Conservation (phyloP, 1,284 basidiomycete species). For the Lentinula novae-zelandiae region DNA sequence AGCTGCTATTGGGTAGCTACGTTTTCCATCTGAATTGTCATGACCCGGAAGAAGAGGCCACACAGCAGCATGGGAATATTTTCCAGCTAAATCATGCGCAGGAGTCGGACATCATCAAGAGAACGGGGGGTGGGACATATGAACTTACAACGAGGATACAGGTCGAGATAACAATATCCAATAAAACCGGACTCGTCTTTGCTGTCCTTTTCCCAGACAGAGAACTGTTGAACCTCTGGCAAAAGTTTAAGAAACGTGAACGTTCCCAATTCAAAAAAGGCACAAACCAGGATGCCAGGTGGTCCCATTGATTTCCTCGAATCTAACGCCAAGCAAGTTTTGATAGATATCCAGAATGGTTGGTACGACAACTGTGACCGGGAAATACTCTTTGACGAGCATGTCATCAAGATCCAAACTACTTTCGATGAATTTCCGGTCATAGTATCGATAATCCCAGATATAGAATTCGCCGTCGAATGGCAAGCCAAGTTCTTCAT, state of each 20-base stretch:
- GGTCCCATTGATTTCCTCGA: conserved; percentile 56
- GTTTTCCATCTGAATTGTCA: conserved; percentile 46
- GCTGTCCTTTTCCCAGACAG: conserved; percentile 77
- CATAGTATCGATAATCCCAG: conserved; percentile 73
- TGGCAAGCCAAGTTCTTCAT: conserved; percentile 50
- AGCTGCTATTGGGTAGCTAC: conserved; percentile 69
- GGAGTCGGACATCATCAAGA: not conserved
- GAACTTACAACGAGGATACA: conserved; percentile 73
- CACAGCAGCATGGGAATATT: conserved; percentile 85
- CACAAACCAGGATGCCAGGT: conserved; percentile 73
- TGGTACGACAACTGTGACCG: conserved; percentile 75
- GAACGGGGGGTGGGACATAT: too few species aligned
- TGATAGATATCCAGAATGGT: conserved; percentile 81
- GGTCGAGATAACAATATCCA: conserved; percentile 81
- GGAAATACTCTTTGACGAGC: conserved; percentile 83
- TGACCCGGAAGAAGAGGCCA: conserved; percentile 73
- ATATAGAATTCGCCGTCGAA: conserved; percentile 69
- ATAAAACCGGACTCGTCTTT: conserved; percentile 68
- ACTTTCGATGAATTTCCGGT: conserved; percentile 67
- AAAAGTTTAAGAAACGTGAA: not conserved
- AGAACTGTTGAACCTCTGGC: conserved; percentile 73
- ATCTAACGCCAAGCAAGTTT: conserved; percentile 69
- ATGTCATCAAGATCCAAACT: conserved; percentile 68
- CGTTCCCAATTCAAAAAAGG: not conserved
- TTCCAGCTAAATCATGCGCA: conserved; percentile 44